Evolutionary conservation across 163 green algal species (phyloP), one percentile per base, ranked within the genome.

Genomic region (Dunaliella salina): DNA sequence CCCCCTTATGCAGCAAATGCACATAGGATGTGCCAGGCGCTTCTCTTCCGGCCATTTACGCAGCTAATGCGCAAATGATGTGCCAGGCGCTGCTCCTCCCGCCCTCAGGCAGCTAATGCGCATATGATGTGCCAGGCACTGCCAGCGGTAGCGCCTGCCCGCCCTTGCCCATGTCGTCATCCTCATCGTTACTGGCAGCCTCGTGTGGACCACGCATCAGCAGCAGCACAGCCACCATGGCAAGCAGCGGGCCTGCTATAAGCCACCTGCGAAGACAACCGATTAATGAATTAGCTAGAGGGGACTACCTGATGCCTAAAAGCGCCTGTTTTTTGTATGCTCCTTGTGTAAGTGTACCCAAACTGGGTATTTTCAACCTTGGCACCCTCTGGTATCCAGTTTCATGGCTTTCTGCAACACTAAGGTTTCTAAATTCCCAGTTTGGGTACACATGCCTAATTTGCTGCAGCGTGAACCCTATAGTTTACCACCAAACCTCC

Each of bases 191-290:
- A 0, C 69, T 40, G 0, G 34, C 13, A 17, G 18, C 80, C 40
- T 85, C 57, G 12, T 80, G 80, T 30, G 33, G 33, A n/a, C 80
- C 81, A 17, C 34, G n/a, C n/a, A 80, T 45, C 13, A 57, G 30
- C 30, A 88, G 29, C 15, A 88, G 0, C 18, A 79, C 46, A n/a
- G 83, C 50, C 25, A 33, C 72, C 82, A 86, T 86, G 33, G 67
- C 25, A 18, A 84, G 11, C 67, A 85, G 67, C 25, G 85, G 87
- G 45, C 84, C 80, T 1, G 63, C 84, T n/a, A 90, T 45, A 46
- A 87, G 45, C 84, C 82, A 69, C 57, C 57, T 69, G 57, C 57
- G 15, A 69, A 69, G 57, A 69, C 15, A 15, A 69, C 18, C 15
- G 15, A 69, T 15, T 69, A 26, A 26, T 69, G 57, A 69, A 18